Conservation (phyloP, 176 grass and related monocot genomes). For the Tillandsia leiboldiana region DNA sequence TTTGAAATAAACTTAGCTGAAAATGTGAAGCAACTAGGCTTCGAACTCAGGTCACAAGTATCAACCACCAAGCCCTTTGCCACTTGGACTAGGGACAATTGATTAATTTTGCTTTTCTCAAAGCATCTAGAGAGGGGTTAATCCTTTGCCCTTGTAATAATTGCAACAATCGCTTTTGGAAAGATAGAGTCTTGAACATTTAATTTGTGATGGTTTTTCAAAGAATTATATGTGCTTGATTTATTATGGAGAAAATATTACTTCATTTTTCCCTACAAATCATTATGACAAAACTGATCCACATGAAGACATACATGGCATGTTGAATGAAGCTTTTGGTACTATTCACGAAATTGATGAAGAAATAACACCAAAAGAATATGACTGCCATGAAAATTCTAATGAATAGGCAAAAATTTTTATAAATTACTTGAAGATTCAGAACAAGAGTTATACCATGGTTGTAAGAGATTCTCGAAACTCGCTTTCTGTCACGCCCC, state of each 20-base stretch:
- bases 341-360: not conserved
- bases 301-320: not conserved
- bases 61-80: no score
- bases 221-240: not conserved
- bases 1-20: no score
- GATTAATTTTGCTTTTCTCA: not conserved
- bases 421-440: not conserved
- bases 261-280: not conserved
- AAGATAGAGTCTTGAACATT: not conserved
- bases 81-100: no score
- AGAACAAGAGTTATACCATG: not conserved
- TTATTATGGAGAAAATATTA: not conserved
- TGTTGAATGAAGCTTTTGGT: not conserved
- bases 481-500: no score
- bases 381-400: not conserved
- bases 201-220: not conserved
- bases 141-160: slow-evolving; percentile 12
- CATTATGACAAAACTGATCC: not conserved
- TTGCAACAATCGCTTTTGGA: not conserved
- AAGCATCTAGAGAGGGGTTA: not conserved
- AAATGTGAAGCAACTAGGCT: no score
- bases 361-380: not conserved
- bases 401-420: not conserved
- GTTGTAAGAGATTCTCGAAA: not conserved
- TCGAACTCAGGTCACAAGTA: no score